phyloP scores from a whole-genome alignment of 345 rosid species.

The Combretum micranthum region DNA sequence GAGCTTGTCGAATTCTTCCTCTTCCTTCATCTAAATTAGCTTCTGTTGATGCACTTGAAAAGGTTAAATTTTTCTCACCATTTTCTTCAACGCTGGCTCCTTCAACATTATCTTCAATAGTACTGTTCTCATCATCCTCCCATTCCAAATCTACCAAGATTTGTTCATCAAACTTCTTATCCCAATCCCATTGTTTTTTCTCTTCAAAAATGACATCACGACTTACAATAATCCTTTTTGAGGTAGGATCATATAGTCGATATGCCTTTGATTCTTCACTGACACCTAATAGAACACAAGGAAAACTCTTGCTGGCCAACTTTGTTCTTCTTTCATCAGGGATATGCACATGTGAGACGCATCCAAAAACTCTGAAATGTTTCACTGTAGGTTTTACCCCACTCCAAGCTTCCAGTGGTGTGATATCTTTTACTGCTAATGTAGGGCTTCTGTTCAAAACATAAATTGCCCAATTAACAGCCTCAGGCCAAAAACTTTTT shows the following conservation, averaged over 20 bases:
- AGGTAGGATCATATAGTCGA: not conserved
- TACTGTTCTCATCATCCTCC: not conserved
- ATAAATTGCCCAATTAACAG: not conserved
- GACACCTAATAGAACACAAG: not conserved
- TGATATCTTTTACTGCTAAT: not conserved
- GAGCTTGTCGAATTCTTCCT: too few relatives aligned
- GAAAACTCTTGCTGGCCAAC: not conserved
- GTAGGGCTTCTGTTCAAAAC: not conserved
- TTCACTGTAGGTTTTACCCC: not conserved
- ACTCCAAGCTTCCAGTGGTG: not conserved
- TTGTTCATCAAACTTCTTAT: conserved; percentile 5
- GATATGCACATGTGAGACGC: not conserved
- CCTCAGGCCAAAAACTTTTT: too few relatives aligned
- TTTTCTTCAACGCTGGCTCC: rapidly evolving
- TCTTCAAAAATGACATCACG: too few relatives aligned
- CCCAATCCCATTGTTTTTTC: too few relatives aligned
- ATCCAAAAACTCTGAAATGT: not conserved
- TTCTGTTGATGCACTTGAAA: too few relatives aligned
- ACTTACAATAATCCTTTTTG: not conserved
- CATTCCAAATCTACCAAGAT: not conserved
- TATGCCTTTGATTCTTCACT: not conserved
- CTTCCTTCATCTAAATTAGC: too few relatives aligned
- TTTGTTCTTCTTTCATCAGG: conserved; percentile 2
- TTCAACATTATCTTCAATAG: not conserved
- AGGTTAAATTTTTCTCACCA: too few relatives aligned